Evolutionary conservation across 768 basidiomycete genomes (phyloP).

Genomic region (Suillus cothurnatus): DNA sequence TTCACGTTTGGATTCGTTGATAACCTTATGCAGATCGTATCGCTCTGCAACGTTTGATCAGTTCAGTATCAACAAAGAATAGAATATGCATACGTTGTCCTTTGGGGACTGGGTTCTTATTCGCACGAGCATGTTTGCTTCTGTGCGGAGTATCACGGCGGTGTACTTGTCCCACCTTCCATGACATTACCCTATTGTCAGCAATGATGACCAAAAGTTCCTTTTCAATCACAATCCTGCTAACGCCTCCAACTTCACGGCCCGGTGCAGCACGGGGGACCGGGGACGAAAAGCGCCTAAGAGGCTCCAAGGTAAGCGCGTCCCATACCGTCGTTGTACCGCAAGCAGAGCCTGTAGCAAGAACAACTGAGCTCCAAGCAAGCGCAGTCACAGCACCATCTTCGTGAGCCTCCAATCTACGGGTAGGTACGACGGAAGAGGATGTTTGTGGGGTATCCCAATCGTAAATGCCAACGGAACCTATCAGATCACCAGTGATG

Average conservation of each 20-base stretch:
- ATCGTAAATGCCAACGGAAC: slow-evolving; percentile 63
- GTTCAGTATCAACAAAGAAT: not conserved
- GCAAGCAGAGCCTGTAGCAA: slow-evolving; percentile 66
- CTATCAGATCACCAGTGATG: slow-evolving; percentile 65
- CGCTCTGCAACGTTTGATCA: slow-evolving; percentile 47
- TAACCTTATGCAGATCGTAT: slow-evolving; percentile 62
- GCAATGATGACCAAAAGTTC: slow-evolving; percentile 60
- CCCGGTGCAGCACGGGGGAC: slow-evolving; percentile 37
- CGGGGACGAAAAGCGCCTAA: slow-evolving; percentile 58
- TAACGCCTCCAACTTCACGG: slow-evolving; percentile 46
- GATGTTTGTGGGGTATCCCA: slow-evolving; percentile 35
- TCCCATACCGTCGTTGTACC: slow-evolving; percentile 69
- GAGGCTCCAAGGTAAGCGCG: slow-evolving; percentile 56
- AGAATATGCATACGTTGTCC: slow-evolving; percentile 44
- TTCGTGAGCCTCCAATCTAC: slow-evolving; percentile 62
- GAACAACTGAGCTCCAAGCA: slow-evolving; percentile 56
- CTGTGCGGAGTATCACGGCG: slow-evolving; percentile 33
- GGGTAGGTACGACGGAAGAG: slow-evolving; percentile 35
- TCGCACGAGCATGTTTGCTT: slow-evolving; percentile 29
- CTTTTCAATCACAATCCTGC: slow-evolving; percentile 56
- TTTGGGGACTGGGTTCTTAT: slow-evolving; percentile 37
- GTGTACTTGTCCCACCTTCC: slow-evolving; percentile 57
- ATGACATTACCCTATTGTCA: slow-evolving; percentile 65
- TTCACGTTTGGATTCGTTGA: slow-evolving; percentile 57
- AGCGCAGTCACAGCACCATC: slow-evolving; percentile 68